These are phyloP conservation scores for Phytophthora sojae DNA, from an alignment of 352 stramenopile genomes.

Conservation along the genomic window DNA sequence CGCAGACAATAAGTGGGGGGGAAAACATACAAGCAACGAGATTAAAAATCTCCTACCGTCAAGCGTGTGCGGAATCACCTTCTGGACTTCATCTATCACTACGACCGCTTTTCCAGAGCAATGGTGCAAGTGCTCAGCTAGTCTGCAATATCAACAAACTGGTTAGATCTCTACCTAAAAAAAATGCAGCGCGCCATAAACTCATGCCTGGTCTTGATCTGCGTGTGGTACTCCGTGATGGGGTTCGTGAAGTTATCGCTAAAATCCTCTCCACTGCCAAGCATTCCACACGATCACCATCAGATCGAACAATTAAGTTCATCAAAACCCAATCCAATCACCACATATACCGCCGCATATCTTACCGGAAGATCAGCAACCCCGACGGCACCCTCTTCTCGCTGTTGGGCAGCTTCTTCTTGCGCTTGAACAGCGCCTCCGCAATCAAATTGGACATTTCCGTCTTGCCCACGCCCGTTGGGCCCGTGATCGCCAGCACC, in stretches of 20 bases:
- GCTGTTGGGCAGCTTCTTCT: slow-evolving; percentile 73
- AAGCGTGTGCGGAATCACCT: slow-evolving; percentile 90
- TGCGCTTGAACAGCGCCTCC: slow-evolving; percentile 85
- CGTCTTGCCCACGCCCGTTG: slow-evolving; percentile 92
- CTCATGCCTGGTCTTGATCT: slow-evolving; percentile 80
- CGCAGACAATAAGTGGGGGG: neutral
- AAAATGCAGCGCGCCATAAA: neutral
- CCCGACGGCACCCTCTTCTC: slow-evolving; percentile 73
- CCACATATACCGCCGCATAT: neutral
- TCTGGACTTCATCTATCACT: slow-evolving; percentile 93
- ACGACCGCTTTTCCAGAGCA: slow-evolving; percentile 90
- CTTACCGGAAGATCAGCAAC: slow-evolving; percentile 80
- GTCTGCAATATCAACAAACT: slow-evolving; percentile 37
- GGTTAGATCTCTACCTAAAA: neutral
- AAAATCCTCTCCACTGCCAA: slow-evolving; percentile 81
- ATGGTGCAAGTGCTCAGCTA: slow-evolving; percentile 80
- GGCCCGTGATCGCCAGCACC: slow-evolving; percentile 89
- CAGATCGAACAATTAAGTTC: slow-evolving; percentile 8
- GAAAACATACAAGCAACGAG: neutral
- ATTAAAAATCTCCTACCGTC: slow-evolving; percentile 58
- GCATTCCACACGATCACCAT: neutral
- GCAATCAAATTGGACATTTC: slow-evolving; percentile 89
- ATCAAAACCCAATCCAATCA: neutral
- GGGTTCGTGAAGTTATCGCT: slow-evolving; percentile 86
- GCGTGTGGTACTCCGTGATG: slow-evolving; percentile 82